Evolutionary conservation across 192 early-diverging fungal genomes (phyloP).

Genomic region (Coemansia brasiliensis): DNA sequence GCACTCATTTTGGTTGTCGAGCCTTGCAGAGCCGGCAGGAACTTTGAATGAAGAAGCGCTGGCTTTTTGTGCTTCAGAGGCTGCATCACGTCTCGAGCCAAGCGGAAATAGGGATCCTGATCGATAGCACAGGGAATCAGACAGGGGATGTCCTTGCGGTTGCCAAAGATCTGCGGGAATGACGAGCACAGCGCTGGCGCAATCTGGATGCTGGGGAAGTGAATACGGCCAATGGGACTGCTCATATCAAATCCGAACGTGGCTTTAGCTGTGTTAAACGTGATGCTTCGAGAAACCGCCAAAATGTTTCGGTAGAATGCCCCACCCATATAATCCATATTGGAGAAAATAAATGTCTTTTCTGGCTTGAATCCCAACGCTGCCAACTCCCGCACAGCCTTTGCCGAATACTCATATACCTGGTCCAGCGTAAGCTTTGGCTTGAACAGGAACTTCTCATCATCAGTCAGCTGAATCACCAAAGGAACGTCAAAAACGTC

Average conservation of each 20-base stretch:
- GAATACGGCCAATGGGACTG: slow-evolving; percentile 88
- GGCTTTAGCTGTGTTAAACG: slow-evolving; percentile 75
- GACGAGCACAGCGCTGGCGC: slow-evolving; percentile 93
- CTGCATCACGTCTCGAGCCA: slow-evolving; percentile 91
- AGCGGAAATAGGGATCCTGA: slow-evolving; percentile 98
- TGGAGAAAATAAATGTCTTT: slow-evolving; percentile 96
- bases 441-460: slow-evolving; percentile 99
- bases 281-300: slow-evolving; percentile 85
- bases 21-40: slow-evolving; percentile 93
- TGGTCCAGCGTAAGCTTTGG: slow-evolving; percentile 81
- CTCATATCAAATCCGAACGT: slow-evolving; percentile 91
- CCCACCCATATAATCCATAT: slow-evolving; percentile 88
- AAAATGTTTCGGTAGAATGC: slow-evolving; percentile 94
- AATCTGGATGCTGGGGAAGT: slow-evolving; percentile 92
- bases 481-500: slow-evolving; percentile 93
- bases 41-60: slow-evolving; percentile 87
- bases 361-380: slow-evolving; percentile 92
- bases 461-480: slow-evolving; percentile 97
- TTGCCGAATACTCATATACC: slow-evolving; percentile 66
- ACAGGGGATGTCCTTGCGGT: slow-evolving; percentile 85
- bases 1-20: slow-evolving; percentile 93
- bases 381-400: slow-evolving; percentile 93
- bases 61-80: slow-evolving; percentile 96
- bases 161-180: slow-evolving; percentile 96
- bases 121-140: slow-evolving; percentile 98